Conservation (phyloP, 108 stramenopile species). For the Asterionellopsis glacialis region DNA sequence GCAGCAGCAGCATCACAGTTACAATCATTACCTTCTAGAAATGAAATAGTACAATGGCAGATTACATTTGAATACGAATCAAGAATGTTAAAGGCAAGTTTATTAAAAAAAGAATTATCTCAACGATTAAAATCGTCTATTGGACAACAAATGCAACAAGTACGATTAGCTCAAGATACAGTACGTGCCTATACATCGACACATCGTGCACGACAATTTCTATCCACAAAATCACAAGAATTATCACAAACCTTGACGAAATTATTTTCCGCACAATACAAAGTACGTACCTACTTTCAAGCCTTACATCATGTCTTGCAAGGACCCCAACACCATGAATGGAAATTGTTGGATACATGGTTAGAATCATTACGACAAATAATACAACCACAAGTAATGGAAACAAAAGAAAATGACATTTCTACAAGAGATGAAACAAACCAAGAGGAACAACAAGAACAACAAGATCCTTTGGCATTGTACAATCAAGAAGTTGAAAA, state of each 20-base stretch:
- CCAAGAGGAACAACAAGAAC: no score
- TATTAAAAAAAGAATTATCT: constrained; percentile 15
- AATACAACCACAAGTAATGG: no score
- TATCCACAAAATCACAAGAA: constrained; percentile 30
- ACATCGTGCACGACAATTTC: constrained; percentile 8
- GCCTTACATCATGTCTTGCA: constrained; percentile 34
- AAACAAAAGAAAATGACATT: no score
- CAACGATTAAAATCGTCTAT: not conserved
- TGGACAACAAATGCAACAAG: constrained; percentile 7
- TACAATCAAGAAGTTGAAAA: constrained; percentile 12
- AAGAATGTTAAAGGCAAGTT: constrained; percentile 6
- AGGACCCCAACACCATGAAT: not conserved
- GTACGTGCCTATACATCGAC: constrained; percentile 25
- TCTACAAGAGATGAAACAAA: no score
- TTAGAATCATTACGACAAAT: not conserved
- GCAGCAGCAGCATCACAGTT: not conserved
- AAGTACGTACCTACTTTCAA: constrained; percentile 39
- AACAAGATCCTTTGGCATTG: not conserved
- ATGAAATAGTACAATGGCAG: not conserved
- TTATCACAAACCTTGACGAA: constrained; percentile 54
- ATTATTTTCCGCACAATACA: constrained; percentile 42
- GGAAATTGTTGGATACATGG: constrained; percentile 13
- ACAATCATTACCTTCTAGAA: not conserved
- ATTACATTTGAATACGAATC: not conserved
- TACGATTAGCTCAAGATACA: constrained; percentile 33